A percentile compares a stretch with the other conserved stretches of the same genome.
Evolutionary conservation across 805 yeast species (phyloP).

Genomic region (Barnettozyma pratensis): DNA sequence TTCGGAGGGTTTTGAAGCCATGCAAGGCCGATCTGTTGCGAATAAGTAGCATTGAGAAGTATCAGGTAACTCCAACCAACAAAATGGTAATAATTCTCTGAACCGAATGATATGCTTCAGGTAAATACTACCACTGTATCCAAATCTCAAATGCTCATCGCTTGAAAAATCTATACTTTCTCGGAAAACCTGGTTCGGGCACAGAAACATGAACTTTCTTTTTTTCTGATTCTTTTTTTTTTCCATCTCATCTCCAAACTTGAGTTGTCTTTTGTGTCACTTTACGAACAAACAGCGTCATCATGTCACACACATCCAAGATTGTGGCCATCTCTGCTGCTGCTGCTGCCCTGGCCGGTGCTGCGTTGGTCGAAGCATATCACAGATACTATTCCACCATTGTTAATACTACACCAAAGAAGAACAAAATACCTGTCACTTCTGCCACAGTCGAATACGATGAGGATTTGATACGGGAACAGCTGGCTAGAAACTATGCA

Average conservation of each 20-base stretch:
- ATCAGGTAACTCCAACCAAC: too few relatives aligned
- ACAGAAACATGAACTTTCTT: constrained; percentile 3
- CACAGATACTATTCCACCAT: constrained; percentile 13
- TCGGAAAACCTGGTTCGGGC: neutral
- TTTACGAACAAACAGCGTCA: neutral
- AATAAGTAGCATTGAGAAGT: neutral
- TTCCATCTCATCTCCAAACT: neutral
- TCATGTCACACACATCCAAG: constrained; percentile 2
- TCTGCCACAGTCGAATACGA: constrained; percentile 30
- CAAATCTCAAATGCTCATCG: neutral
- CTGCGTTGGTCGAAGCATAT: constrained; percentile 13
- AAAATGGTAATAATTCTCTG: too few relatives aligned
- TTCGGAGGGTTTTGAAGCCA: neutral
- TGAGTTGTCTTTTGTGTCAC: neutral
- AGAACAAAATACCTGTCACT: neutral
- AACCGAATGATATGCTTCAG: too few relatives aligned
- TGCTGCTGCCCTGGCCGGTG: constrained; percentile 9
- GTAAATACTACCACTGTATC: too few relatives aligned
- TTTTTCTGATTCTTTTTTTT: neutral
- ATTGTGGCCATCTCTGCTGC: constrained; percentile 1
- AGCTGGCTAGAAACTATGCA: constrained; percentile 89
- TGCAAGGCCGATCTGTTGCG: neutral
- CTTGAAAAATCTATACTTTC: neutral
- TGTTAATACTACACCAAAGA: neutral
- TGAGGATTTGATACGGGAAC: constrained; percentile 81